Evolutionary conservation across 1,139 yeast species (phyloP), one percentile per base, ranked within the genome.

Genomic region (Debaryomyces subglobosus): DNA sequence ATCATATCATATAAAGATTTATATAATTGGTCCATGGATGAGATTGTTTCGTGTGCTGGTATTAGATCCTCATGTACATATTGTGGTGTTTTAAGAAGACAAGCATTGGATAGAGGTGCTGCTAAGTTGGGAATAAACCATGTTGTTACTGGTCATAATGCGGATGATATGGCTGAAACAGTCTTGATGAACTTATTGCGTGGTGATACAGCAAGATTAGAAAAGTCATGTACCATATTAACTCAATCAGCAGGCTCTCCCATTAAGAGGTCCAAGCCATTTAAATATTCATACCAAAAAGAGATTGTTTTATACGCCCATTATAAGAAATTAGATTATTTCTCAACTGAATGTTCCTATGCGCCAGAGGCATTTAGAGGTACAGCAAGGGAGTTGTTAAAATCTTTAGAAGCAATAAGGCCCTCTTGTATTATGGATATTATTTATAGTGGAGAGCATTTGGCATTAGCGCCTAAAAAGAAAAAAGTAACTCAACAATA

Each of bases 291-390:
- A 10, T 95, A 95, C 65, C 98, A 95, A 64, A 95, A 95, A 75
- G 99, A 95, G 65, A 95, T 95, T 58, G 99, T 95, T 18, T 77
- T 95, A 23, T 95, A 95, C 69, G 99, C 99, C 2, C 99, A 95
- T 63, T 95, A 90, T 72, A 92, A 91, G 69, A 88, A 91, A 61
- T 77, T 95, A 47, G 99, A 95, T 66, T 95, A 95, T 65, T 95
- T 95, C 63, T 88, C 97, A 5, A 95, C 99, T 0, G 99, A 95
- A 62, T 95, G 99, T 67, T 86, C 97, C 0, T 95, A 95, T 69
- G 96, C 99, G 0, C 98, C 99, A 1, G 99, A 95, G 65, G 98
- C 99, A 0, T 95, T 95, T 63, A 76, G 99, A 57, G 99, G 99
- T 9, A 95, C 99, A 0, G 97, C 99, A 0, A 79, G 99, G 60